A percentile compares a stretch with the other conserved stretches of the same genome.
Evolutionary conservation across 1,284 basidiomycete genomes (phyloP).

Genomic region (Athelia psychrophila): DNA sequence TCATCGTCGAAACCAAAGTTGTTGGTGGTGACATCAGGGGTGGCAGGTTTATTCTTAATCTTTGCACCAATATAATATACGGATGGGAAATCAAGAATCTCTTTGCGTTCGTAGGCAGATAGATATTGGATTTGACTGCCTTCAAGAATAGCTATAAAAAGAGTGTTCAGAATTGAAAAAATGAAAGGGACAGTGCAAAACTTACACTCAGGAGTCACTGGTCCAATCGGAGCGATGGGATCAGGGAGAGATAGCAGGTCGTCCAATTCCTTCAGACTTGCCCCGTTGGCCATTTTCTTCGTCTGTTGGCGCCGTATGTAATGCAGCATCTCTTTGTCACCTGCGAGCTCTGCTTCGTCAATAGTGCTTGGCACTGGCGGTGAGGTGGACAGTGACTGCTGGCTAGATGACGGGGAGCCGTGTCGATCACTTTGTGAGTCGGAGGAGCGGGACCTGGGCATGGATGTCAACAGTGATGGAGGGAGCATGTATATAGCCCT

Average conservation of each 20-base stretch:
- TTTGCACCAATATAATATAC: slow-evolving; percentile 85
- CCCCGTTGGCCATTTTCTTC: slow-evolving; percentile 83
- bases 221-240: slow-evolving; percentile 69
- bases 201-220: slow-evolving; percentile 73
- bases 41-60: slow-evolving; percentile 80
- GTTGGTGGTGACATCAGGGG: slow-evolving; percentile 71
- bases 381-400: slow-evolving; percentile 77
- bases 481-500: too few relatives aligned
- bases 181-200: slow-evolving; percentile 13
- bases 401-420: slow-evolving; percentile 67
- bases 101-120: slow-evolving; percentile 87
- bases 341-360: slow-evolving; percentile 89
- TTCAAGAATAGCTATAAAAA: slow-evolving; percentile 54
- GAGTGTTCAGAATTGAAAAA: slow-evolving; percentile 6
- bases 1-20: slow-evolving; percentile 99
- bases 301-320: slow-evolving; percentile 91
- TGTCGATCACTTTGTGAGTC: slow-evolving; percentile 51
- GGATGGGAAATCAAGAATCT: slow-evolving; percentile 85
- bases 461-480: too few relatives aligned
- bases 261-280: slow-evolving; percentile 84
- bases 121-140: slow-evolving; percentile 61
- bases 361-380: slow-evolving; percentile 70
- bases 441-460: slow-evolving; percentile 51
- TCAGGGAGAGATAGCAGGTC: slow-evolving; percentile 92
- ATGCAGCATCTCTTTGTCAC: slow-evolving; percentile 96